Percentiles rank a stretch among this genome's conserved stretches.
Evolutionary conservation across 129 eudicot genomes (phyloP).

Genomic region (Helichrysum umbraculigerum): DNA sequence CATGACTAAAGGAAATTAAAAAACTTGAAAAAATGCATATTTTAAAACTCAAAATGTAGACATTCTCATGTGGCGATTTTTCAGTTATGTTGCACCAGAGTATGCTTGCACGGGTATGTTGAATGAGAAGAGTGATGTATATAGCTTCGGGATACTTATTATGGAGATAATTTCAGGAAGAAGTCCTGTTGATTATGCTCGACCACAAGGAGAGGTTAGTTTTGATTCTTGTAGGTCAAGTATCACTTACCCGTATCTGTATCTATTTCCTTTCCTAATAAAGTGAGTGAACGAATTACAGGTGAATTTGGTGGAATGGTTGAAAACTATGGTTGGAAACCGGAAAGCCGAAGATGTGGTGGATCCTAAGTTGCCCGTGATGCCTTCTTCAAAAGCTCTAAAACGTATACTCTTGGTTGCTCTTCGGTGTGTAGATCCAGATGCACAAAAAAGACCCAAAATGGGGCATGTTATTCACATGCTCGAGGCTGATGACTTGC

Average conservation of each 20-base stretch:
- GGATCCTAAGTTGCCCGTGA: slow-evolving; percentile 83
- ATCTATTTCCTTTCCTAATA: not conserved
- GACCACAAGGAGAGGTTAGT: slow-evolving; percentile 88
- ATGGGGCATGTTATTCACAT: slow-evolving; percentile 96
- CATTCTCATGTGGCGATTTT: not conserved
- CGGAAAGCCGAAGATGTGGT: slow-evolving; percentile 89
- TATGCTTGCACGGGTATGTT: slow-evolving; percentile 98
- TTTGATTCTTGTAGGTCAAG: slow-evolving; percentile 6
- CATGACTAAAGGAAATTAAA: not conserved
- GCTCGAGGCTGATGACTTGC: slow-evolving; percentile 95
- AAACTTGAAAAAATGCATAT: not conserved
- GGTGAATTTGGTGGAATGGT: slow-evolving; percentile 96
- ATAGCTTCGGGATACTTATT: slow-evolving; percentile 90
- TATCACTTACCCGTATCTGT: not conserved
- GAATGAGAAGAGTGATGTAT: slow-evolving; percentile 94
- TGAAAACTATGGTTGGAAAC: slow-evolving; percentile 87
- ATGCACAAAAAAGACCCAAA: slow-evolving; percentile 91
- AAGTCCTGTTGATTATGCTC: slow-evolving; percentile 87
- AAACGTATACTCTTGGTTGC: slow-evolving; percentile 86
- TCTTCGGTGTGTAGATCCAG: slow-evolving; percentile 94
- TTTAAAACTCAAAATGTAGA: not conserved
- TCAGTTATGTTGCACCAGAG: slow-evolving; percentile 96
- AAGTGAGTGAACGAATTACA: slow-evolving; percentile 33
- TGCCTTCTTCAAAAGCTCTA: slow-evolving; percentile 83
- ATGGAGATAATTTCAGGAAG: slow-evolving; percentile 96